Conservation (phyloP, 1,284 basidiomycete species). For the Puccinia novopanici region DNA sequence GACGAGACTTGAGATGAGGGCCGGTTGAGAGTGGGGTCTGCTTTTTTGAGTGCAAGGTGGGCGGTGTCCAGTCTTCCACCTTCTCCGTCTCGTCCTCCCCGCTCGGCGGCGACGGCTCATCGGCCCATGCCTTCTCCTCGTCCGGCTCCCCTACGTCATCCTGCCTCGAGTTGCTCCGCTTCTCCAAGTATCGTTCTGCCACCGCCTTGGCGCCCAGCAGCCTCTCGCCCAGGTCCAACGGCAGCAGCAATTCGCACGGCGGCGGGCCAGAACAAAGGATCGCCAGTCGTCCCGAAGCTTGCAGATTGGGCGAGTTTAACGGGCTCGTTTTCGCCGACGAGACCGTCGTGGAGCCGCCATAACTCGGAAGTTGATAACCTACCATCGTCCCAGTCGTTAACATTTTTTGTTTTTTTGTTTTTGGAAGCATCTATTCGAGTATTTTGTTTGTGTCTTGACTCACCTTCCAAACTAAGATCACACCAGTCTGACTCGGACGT, state of each 20-base stretch:
- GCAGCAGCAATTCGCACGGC: conserved; percentile 8
- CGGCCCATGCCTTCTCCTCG: not conserved
- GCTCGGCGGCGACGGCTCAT: not conserved
- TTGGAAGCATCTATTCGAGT: too few species aligned
- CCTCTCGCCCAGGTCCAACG: conserved; percentile 9
- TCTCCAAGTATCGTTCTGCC: conserved; percentile 15
- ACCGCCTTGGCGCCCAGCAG: conserved; percentile 15
- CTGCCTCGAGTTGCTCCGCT: not conserved
- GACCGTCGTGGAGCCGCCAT: conserved; percentile 3
- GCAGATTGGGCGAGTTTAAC: conserved; percentile 8
- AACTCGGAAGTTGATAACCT: conserved; percentile 32
- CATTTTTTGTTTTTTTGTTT: too few species aligned
- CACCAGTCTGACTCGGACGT: conserved; percentile 5
- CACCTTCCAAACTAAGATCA: conserved; percentile 19
- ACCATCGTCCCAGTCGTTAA: too few species aligned
- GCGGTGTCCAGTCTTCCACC: not conserved
- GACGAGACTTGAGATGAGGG: conserved; percentile 4
- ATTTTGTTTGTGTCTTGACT: not conserved
- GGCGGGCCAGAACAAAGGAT: conserved; percentile 11
- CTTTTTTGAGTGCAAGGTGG: not conserved
- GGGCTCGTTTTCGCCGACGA: conserved; percentile 16
- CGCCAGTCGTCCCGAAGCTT: conserved; percentile 8
- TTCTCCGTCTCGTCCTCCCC: not conserved
- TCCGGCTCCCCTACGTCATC: too few species aligned
- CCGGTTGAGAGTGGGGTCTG: not conserved